Evolutionary conservation across 2,329 filamentous ascomycete genomes (phyloP).

Genomic region (Didymella glomerata): DNA sequence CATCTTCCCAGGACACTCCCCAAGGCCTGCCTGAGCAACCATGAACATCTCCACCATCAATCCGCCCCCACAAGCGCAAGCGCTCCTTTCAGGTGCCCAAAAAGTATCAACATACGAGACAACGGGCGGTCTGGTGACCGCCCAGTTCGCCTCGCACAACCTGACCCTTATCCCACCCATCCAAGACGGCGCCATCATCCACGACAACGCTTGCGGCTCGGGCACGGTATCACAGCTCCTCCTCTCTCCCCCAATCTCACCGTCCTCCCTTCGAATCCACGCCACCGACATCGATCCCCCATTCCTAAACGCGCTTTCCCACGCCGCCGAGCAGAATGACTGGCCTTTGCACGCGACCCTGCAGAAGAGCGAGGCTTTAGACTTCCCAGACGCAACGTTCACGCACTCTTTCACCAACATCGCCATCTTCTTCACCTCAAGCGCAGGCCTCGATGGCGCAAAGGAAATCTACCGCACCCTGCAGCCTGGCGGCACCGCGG

Average conservation of each 20-base stretch:
- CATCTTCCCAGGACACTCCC: neutral
- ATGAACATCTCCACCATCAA: slow-evolving; percentile 28
- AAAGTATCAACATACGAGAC: slow-evolving; percentile 43
- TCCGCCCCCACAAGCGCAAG: slow-evolving; percentile 36
- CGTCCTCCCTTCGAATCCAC: slow-evolving; percentile 33
- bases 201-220: slow-evolving; percentile 48
- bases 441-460: slow-evolving; percentile 43
- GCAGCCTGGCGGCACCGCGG: slow-evolving; percentile 47
- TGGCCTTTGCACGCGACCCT: slow-evolving; percentile 39
- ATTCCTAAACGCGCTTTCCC: slow-evolving; percentile 36
- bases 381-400: slow-evolving; percentile 46
- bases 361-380: slow-evolving; percentile 28
- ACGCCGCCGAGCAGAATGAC: slow-evolving; percentile 21
- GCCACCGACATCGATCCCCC: slow-evolving; percentile 43
- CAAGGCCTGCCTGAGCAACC: neutral
- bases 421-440: slow-evolving; percentile 50
- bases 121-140: slow-evolving; percentile 40
- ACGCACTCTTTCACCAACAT: slow-evolving; percentile 53
- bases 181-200: slow-evolving; percentile 38
- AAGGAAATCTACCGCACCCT: slow-evolving; percentile 53
- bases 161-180: slow-evolving; percentile 40
- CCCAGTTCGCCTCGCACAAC: slow-evolving; percentile 38
- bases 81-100: slow-evolving; percentile 31
- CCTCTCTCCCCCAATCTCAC: slow-evolving; percentile 20
- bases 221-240: slow-evolving; percentile 42